These are phyloP conservation scores for Candida peoriensis DNA, from an alignment of 805 yeast species.

Conservation along the genomic window DNA sequence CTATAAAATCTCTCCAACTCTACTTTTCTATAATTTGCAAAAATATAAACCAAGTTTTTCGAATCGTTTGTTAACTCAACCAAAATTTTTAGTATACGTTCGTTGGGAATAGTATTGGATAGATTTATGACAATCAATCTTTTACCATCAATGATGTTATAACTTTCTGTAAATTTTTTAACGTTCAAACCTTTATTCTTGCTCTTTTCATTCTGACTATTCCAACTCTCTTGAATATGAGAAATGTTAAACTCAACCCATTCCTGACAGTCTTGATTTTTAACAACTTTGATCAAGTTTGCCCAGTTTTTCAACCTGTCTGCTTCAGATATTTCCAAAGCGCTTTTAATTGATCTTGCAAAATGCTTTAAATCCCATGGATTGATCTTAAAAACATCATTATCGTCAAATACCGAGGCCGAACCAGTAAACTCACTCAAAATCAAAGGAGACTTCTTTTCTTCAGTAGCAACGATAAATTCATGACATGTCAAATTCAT, in stretches of 20 bases:
- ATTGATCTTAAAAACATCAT: conserved; percentile 73
- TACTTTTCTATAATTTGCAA: conserved; percentile 57
- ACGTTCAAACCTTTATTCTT: conserved; percentile 28
- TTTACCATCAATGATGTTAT: conserved; percentile 19
- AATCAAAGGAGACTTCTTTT: conserved; percentile 73
- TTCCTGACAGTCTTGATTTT: conserved; percentile 60
- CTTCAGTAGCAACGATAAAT: conserved; percentile 69
- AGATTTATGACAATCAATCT: conserved; percentile 45
- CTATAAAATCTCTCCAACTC: conserved; percentile 67
- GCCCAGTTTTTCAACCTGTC: conserved; percentile 63
- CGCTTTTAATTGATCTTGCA: conserved; percentile 54
- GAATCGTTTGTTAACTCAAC: conserved; percentile 44
- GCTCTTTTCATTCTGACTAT: conserved; percentile 38
- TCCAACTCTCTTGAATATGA: conserved; percentile 50
- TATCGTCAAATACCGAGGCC: conserved; percentile 62
- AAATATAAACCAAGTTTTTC: conserved; percentile 62
- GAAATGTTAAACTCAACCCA: conserved; percentile 65
- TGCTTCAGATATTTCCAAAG: conserved; percentile 58
- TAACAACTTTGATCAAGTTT: conserved; percentile 50
- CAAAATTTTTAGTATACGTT: conserved; percentile 52
- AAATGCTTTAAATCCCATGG: conserved; percentile 84
- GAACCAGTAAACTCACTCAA: conserved; percentile 94
- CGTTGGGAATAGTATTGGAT: conserved; percentile 49
- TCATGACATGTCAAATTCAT: conserved; percentile 97
- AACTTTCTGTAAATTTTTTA: conserved; percentile 23